These are phyloP conservation scores for Clonostachys byssicola DNA, from an alignment of 2,329 filamentous ascomycete species.

Conservation along the genomic window DNA sequence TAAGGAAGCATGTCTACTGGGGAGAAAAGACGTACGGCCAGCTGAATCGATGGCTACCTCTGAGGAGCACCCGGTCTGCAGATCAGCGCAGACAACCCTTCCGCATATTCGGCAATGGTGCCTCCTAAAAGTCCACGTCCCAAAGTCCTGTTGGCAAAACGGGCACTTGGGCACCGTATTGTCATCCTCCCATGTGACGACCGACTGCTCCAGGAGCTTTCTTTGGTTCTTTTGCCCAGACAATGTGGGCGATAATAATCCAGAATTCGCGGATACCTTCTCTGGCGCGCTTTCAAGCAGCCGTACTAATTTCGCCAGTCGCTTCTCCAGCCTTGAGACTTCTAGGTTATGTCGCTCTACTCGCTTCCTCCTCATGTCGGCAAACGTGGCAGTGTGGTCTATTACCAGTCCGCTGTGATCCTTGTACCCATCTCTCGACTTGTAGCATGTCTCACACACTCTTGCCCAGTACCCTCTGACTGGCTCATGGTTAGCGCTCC, in stretches of 20 bases:
- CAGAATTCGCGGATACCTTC: slow-evolving; percentile 41
- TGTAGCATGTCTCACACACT: slow-evolving; percentile 99
- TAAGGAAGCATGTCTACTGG: too few relatives aligned
- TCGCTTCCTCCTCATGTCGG: slow-evolving; percentile 65
- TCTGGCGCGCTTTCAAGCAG: slow-evolving; percentile 72
- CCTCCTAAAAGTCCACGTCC: slow-evolving; percentile 84
- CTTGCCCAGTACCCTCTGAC: slow-evolving; percentile 88
- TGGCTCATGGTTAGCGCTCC: slow-evolving; percentile 85
- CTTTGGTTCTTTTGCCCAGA: slow-evolving; percentile 70
- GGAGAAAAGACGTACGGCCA: slow-evolving; percentile 27
- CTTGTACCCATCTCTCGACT: slow-evolving; percentile 92
- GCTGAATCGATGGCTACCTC: slow-evolving; percentile 79
- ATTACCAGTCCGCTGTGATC: slow-evolving; percentile 71
- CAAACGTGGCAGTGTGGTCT: slow-evolving; percentile 71
- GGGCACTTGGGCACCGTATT: slow-evolving; percentile 75
- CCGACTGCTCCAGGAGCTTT: slow-evolving; percentile 81
- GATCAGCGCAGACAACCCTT: slow-evolving; percentile 87
- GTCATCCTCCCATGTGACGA: slow-evolving; percentile 96
- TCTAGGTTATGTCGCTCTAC: slow-evolving; percentile 86
- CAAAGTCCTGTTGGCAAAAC: slow-evolving; percentile 94
- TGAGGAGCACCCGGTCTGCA: slow-evolving; percentile 75
- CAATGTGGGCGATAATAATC: slow-evolving; percentile 56
- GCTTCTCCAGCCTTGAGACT: slow-evolving; percentile 84
- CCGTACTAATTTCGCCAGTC: slow-evolving; percentile 84
- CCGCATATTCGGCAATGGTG: slow-evolving; percentile 96